A percentile compares a stretch with the other conserved stretches of the same genome.
Evolutionary conservation across 352 stramenopile species (phyloP).

Genomic region (Phytophthora citricola): DNA sequence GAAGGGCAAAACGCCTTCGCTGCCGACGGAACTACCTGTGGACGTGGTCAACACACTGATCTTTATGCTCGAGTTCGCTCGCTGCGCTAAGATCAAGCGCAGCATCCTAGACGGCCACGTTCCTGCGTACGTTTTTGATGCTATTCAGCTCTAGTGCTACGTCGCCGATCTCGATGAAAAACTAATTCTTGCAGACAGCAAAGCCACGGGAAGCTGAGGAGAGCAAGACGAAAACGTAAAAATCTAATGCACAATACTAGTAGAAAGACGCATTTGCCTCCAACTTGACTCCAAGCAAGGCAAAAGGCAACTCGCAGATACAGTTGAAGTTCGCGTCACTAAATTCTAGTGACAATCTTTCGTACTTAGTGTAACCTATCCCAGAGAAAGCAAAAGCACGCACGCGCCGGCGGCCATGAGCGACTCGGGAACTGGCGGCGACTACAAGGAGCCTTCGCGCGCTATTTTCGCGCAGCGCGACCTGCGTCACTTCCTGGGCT

Average conservation of each 20-base stretch:
- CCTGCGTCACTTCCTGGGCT: conserved; percentile 73
- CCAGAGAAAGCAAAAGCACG: conserved; percentile 31
- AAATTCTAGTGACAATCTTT: conserved; percentile 10
- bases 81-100: conserved; percentile 84
- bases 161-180: conserved; percentile 4
- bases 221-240: conserved; percentile 14
- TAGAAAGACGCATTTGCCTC: conserved; percentile 1
- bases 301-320: no score
- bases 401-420: conserved; percentile 33
- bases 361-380: conserved; percentile 10
- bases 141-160: conserved; percentile 70
- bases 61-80: conserved; percentile 91
- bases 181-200: conserved; percentile 6
- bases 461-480: conserved; percentile 85
- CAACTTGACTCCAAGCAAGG: not conserved
- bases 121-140: conserved; percentile 91
- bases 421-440: conserved; percentile 23
- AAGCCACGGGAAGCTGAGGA: conserved; percentile 4
- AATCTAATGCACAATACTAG: conserved; percentile 22
- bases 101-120: conserved; percentile 85
- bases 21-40: conserved; percentile 65
- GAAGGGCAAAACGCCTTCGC: conserved; percentile 45
- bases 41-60: conserved; percentile 90
- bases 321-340: conserved; percentile 25
- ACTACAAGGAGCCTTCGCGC: conserved; percentile 66